Evolutionary conservation across 176 grass and related monocot species (phyloP), one percentile per base, ranked within the genome.

Genomic region (Hordeum vulgare): DNA sequence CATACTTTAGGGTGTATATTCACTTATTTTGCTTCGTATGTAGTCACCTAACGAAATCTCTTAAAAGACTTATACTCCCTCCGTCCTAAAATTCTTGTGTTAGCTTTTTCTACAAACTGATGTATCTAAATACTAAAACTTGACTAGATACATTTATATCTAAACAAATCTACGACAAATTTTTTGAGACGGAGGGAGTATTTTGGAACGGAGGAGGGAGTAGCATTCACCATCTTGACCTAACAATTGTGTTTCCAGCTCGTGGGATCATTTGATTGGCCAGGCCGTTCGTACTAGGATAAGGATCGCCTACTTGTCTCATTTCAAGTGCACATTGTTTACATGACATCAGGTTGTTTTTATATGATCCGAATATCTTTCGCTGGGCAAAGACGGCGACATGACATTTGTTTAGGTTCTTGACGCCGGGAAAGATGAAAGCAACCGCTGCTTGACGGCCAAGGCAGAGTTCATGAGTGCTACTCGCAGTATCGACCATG

Each of bases 241-340:
- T n/a, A 72, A 63, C 21, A 23, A 63, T 53, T 14, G 75, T 14
- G 40, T 28, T 63, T 49, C 40, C 58, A 41, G 13, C 40, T 23
- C 27, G 49, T 80, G 76, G 2, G 76, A 31, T 12, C 36, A 40
- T n/a, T 39, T 41, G 21, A 74, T 80, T 72, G 68, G 54, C 13
- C 3, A 21, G 7, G 51, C 66, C 56, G 36, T 27, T 14, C 75
- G 20, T 57, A 2, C 39, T 58, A 36, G 24, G 77, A 81, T 75
- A 86, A 86, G 85, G 60, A 74, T 75, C 7, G 59, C 59, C 51
- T 15, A 17, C 42, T 33, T 81, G 73, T 84, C 73, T 9, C 24
- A 1, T 27, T 77, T 51, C 44, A 57, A 63, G 23, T n/a, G 39
- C 69, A 49, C 5, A 85, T 66, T 77, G 72, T 33, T 53, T 74